A percentile compares a stretch with the other conserved stretches of the same genome.
phyloP scores from a whole-genome alignment of 83 land plant species.

The Larix sibirica region DNA sequence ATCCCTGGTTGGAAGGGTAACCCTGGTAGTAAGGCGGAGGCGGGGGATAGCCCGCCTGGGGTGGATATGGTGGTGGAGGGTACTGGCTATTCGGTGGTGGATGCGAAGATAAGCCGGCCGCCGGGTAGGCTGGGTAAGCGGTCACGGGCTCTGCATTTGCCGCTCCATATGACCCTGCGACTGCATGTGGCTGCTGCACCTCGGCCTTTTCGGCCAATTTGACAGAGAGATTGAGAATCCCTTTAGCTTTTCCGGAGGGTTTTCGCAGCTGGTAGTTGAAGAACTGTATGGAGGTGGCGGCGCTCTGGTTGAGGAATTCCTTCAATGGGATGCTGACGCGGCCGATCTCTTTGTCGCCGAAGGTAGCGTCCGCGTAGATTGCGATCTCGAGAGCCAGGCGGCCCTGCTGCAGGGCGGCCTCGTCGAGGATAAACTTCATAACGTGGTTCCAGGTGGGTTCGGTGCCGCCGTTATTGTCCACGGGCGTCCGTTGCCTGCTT shows the following conservation, averaged over 20 bases:
- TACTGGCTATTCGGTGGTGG: background rate
- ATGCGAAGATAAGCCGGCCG: constrained; percentile 18
- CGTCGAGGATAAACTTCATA: constrained; percentile 37
- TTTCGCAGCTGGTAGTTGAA: constrained; percentile 24
- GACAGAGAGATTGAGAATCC: constrained; percentile 23
- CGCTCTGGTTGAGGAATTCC: constrained; percentile 18
- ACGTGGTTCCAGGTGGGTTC: constrained; percentile 48
- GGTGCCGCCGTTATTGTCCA: constrained; percentile 34
- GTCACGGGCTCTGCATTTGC: constrained; percentile 15
- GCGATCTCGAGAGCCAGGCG: constrained; percentile 20
- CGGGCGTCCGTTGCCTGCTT: constrained; percentile 24
- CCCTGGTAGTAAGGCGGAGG: background rate
- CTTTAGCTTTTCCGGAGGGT: constrained; percentile 25
- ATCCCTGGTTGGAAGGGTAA: constrained; percentile 12
- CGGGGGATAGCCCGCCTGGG: background rate
- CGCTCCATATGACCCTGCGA: background rate
- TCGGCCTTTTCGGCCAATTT: constrained; percentile 16
- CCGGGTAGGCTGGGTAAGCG: constrained; percentile 14
- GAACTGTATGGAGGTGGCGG: too few relatives aligned
- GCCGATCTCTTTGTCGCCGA: constrained; percentile 44
- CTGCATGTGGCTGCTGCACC: background rate
- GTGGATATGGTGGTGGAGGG: background rate
- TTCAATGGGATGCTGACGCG: constrained; percentile 43
- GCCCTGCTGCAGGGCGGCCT: constrained; percentile 15
- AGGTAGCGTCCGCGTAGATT: constrained; percentile 20